These are phyloP conservation scores for Fusarium floridanum DNA, from an alignment of 2,329 filamentous ascomycete genomes.

Conservation along the genomic window DNA sequence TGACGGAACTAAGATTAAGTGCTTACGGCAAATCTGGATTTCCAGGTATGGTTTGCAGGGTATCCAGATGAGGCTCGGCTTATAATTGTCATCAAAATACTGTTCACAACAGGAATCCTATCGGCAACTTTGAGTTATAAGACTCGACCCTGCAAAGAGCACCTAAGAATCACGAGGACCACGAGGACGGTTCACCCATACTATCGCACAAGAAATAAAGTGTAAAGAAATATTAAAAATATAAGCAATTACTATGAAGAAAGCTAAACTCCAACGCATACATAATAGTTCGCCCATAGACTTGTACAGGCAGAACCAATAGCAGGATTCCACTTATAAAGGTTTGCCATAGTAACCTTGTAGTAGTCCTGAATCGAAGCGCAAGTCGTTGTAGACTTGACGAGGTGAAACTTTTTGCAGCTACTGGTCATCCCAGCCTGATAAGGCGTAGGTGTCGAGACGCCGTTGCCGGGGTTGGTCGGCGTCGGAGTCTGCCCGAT, in stretches of 20 bases:
- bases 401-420: neutral
- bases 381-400: neutral
- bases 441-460: neutral
- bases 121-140: neutral
- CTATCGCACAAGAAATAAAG: neutral
- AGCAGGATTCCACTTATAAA: neutral
- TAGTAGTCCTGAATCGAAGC: neutral
- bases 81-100: neutral
- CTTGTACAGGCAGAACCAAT: neutral
- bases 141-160: neutral
- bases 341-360: neutral
- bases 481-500: neutral
- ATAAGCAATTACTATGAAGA: neutral
- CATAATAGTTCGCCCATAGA: neutral
- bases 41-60: neutral
- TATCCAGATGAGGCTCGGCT: neutral
- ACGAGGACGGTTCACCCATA: neutral
- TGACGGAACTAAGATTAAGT: neutral
- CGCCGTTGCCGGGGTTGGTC: neutral
- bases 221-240: neutral
- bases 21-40: neutral
- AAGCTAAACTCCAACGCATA: neutral
- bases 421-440: neutral
- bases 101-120: neutral
- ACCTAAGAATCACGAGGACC: neutral